These are phyloP conservation scores for Entomortierella lignicola DNA, from an alignment of 192 early-diverging fungal genomes.

Conservation along the genomic window DNA sequence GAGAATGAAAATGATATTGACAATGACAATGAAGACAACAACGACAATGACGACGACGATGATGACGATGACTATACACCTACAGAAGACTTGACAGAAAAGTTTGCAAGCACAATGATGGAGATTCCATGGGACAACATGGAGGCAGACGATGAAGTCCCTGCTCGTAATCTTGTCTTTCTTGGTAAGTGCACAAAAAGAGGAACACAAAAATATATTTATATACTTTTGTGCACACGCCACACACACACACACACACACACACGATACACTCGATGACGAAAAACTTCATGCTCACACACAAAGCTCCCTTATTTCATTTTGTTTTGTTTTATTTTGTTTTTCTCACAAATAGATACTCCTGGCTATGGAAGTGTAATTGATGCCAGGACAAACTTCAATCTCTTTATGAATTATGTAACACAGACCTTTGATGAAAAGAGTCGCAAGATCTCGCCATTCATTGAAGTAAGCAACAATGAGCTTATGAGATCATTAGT, in stretches of 20 bases:
- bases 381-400: conserved; percentile 49
- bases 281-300: too few species aligned
- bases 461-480: conserved; percentile 50
- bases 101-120: conserved; percentile 55
- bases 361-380: conserved; percentile 51
- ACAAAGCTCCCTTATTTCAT: background rate
- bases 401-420: conserved; percentile 44
- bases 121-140: conserved; percentile 56
- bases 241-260: too few species aligned
- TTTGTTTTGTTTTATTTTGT: too few species aligned
- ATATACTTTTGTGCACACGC: too few species aligned
- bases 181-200: conserved; percentile 34
- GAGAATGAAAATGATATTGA: too few species aligned
- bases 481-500: conserved; percentile 51
- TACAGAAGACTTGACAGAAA: conserved; percentile 27
- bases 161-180: conserved; percentile 51
- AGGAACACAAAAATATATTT: too few species aligned
- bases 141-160: conserved; percentile 49
- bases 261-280: too few species aligned
- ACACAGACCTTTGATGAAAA: conserved; percentile 49
- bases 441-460: conserved; percentile 47
- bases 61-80: conserved; percentile 29
- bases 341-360: too few species aligned
- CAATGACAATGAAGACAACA: background rate
- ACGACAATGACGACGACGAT: conserved; percentile 3